Base-by-base conservation (phyloP, 1,284 basidiomycete species). In the Fomitopsis palustris region DNA sequence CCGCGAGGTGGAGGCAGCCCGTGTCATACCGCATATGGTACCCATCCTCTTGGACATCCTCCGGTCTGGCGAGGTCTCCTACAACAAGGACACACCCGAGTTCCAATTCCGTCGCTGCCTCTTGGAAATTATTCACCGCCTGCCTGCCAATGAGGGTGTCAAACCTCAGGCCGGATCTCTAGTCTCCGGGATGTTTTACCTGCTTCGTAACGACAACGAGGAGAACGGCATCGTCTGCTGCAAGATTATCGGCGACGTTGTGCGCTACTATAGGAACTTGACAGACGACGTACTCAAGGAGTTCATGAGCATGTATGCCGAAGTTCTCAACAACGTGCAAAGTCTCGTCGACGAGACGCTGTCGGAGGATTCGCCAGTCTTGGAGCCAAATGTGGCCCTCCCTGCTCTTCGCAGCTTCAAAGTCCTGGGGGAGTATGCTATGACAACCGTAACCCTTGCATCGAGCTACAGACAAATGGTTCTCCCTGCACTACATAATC, bases 141-240 rank as follows among this genome's bases (percentile, higher is more conserved):
- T 98, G 14, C 95, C 95, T 1, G 84, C 88, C 56, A 86, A 86
- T 54, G 96, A 99, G 60, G 79, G 85, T 9, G 81, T 95, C 52
- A 84, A 92, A 45, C 81, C 85, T 41, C 88, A 93, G 65, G 83
- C 87, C 27, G 77, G 83, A 31, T 74, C 82, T 17, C 84, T 98
- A 53, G 90, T 93, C 73, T 82, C 81, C 53, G 84, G 84, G 52
- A 83, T 98, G 83, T 82, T 98, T 56, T 81, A 91, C 64, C 79
- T 96, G 43, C 81, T 99, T 43, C 89, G 91, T 53, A 80, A 87
- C 63, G 98, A 99, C 78, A 98, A 97, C 70, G 97, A 99, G 76
- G 97, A 99, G 70, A 97, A 96, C 69, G 97, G 92, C 2, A 84
- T 91, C 33, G 83, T 90, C 2, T 93, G 90, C 57, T 93, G 96